Base-by-base conservation (phyloP, 1,284 basidiomycete species). In the Ganoderma sp. region DNA sequence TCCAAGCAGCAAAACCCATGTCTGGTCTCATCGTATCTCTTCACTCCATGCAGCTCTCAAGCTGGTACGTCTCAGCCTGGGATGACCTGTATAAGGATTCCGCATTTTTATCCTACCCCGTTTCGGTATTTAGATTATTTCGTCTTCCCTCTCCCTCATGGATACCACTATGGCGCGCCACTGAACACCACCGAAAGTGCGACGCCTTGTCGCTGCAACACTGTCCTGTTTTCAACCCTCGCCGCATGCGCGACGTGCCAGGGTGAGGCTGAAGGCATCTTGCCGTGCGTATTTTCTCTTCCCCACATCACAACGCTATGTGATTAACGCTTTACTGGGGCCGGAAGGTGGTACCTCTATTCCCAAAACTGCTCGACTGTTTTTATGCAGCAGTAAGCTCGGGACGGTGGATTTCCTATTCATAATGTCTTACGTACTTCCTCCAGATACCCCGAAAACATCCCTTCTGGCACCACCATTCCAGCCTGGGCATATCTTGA, bases 401-500 rank as follows among this genome's bases (percentile, higher is more conserved):
- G 4, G 3, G 28, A 17, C 61, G 3, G 3, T n/a, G 2, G 12
- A 25, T n/a, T 28, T 4, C 7, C 9, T 8, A 59, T 10, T 37
- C 1, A 10, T 10, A 1, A 25, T 50, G 25, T 14, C 48, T 48
- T 22, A 25, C 25, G 32, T 6, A 19, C 19, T 0, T 12, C 4
- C 2, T 4, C 0, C 6, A 68, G 69, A n/a, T 71, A 64, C 43
- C 67, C 67, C 1, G 63, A 65, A 22, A 58, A 56, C 56, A 68
- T 71, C 8, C 65, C 67, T 9, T 19, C 25, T 22, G 69, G 67
- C 5, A 71, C 69, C 2, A 45, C 69, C 6, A 42, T 71, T 3
- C 69, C 69, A 1, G 69, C 69, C 4, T 71, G 69, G 69, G 69
- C 69, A 9, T 71, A 71, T 39, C 19, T 71, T 25, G 67, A 71